Base-by-base conservation (phyloP, 2,329 filamentous ascomycete genomes). In the Alternaria ethzedia region DNA sequence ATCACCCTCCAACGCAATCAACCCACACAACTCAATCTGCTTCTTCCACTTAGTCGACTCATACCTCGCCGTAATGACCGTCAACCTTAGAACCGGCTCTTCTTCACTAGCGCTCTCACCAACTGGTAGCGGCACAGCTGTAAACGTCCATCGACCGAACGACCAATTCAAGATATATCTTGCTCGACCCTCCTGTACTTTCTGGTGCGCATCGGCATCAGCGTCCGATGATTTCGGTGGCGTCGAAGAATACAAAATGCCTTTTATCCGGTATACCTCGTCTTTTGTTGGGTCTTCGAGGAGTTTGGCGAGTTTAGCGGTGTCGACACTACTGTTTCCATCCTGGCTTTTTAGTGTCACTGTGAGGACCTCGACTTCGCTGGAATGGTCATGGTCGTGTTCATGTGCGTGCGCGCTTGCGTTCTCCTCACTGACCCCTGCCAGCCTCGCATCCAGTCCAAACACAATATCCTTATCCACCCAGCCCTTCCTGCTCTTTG, bases 141-240 rank as follows among this genome's bases (percentile, higher is more conserved):
- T 96, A 75, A 95, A 97, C 0, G 89, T 97, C 95, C 96, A 99
- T 28, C 96, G 87, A 1, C 94, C 94, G 81, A 99, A 99, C 0
- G 96, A 96, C 96, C 96, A 99, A 79, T 99, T 99, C 63, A 99
- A 86, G 47, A 99, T 97, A 77, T 96, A 97, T 59, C 92, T 85
- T 15, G 80, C 79, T 20, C 79, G 75, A 2, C 79, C 80, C 7
- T 60, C 65, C 20, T 56, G 65, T 50, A 67, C 82, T 11, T 88
- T 65, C 9, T 75, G 69, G 13, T 75, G 69, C 7, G 79, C 70
- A 10, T 66, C 69, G 12, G 77, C 70, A 17, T 71, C 75, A 2
- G 70, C 63, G 13, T 82, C 81, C 15, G 84, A 86, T 4, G 85
- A 84, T 51, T 82, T 81, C 2, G 83, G 83, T 0, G 83, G 81